phyloP scores from a whole-genome alignment of 2,329 filamentous ascomycete species.

The Fusarium tricinctum region DNA sequence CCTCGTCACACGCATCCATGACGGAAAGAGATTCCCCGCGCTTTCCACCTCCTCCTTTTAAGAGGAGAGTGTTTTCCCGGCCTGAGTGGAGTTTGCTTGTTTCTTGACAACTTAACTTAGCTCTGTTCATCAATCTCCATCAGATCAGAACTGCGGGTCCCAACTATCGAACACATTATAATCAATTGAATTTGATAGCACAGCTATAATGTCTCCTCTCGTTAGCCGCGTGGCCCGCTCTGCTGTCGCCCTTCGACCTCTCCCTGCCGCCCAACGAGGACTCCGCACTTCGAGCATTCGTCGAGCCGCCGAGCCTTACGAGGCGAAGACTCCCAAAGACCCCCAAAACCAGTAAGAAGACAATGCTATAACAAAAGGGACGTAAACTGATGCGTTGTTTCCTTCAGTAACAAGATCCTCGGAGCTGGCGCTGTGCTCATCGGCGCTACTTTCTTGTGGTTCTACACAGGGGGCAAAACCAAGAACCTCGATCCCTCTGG shows the following conservation, averaged over 20 bases:
- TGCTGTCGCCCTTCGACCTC: conserved; percentile 28
- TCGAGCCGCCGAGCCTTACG: conserved; percentile 34
- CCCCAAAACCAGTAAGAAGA: conserved; percentile 27
- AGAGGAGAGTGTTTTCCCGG: conserved; percentile 17
- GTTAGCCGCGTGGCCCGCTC: conserved; percentile 25
- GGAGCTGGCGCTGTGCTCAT: conserved; percentile 31
- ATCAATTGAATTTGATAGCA: not conserved
- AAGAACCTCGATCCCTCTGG: conserved; percentile 22
- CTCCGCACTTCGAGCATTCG: conserved; percentile 38
- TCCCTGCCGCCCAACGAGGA: conserved; percentile 35
- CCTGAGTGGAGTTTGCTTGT: conserved; percentile 10
- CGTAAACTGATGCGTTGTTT: not conserved
- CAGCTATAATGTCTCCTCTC: conserved; percentile 27
- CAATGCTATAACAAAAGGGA: accelerated
- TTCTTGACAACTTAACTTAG: conserved; percentile 22
- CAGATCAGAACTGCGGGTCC: conserved; percentile 21
- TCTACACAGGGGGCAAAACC: conserved; percentile 39
- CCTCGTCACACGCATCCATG: conserved; percentile 37
- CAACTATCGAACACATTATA: not conserved
- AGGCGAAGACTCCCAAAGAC: conserved; percentile 36
- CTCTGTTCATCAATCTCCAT: conserved; percentile 13
- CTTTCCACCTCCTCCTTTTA: conserved; percentile 22
- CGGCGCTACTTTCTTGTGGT: conserved; percentile 35
- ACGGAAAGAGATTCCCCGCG: conserved; percentile 40
- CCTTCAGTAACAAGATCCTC: conserved; percentile 35